Conservation (phyloP, 1,139 yeast species). For the Lodderomyces pseudojiufengensis region DNA sequence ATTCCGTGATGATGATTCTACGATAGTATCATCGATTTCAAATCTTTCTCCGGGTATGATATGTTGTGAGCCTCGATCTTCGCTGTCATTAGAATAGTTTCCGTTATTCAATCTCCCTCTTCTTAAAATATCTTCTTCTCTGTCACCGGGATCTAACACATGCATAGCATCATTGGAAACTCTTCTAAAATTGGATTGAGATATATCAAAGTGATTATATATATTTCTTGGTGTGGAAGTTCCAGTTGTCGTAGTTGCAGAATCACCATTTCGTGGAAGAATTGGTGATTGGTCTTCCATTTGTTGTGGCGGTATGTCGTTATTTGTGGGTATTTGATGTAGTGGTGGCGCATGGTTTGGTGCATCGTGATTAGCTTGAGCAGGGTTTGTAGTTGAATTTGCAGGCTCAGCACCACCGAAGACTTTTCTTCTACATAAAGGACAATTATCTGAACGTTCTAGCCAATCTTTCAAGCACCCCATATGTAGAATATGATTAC, state of each 20-base stretch:
- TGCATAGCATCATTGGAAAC: too few species aligned
- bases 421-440: slow-evolving; percentile 84
- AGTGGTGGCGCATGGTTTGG: slow-evolving; percentile 6
- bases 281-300: too few species aligned
- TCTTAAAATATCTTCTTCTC: too few species aligned
- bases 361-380: slow-evolving; percentile 3
- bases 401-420: slow-evolving; percentile 18
- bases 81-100: too few species aligned
- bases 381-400: too few species aligned
- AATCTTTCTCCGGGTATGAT: slow-evolving; percentile 2
- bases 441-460: slow-evolving; percentile 87
- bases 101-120: too few species aligned
- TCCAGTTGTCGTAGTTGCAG: slow-evolving; percentile 3
- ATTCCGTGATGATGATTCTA: slow-evolving; percentile 1
- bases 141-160: too few species aligned
- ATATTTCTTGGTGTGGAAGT: background rate
- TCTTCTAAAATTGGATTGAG: too few species aligned
- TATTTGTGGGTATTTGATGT: slow-evolving; percentile 4
- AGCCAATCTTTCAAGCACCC: slow-evolving; percentile 94
- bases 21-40: background rate
- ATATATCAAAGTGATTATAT: too few species aligned
- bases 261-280: too few species aligned
- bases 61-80: too few species aligned
- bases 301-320: too few species aligned
- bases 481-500: slow-evolving; percentile 86